These are phyloP conservation scores for Cryptococcus neoformans DNA, from an alignment of 1,284 basidiomycete genomes.

Conservation along the genomic window DNA sequence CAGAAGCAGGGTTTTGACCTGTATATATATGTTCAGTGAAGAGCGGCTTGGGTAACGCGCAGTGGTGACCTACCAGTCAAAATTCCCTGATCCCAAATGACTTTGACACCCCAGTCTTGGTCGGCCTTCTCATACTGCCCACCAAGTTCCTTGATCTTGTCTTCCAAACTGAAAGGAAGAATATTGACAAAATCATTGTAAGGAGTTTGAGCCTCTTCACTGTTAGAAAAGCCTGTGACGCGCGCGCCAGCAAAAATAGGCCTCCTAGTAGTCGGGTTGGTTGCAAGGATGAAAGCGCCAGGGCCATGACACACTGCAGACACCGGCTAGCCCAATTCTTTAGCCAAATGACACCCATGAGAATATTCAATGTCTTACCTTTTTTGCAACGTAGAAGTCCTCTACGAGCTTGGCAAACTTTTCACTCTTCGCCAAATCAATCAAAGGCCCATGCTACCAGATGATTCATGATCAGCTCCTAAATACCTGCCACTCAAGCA, in stretches of 20 bases:
- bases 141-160: slow-evolving; percentile 60
- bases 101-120: slow-evolving; percentile 56
- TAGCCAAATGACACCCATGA: neutral
- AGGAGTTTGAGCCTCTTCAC: slow-evolving; percentile 58
- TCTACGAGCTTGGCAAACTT: slow-evolving; percentile 60
- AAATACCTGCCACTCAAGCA: neutral
- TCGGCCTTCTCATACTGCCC: slow-evolving; percentile 61
- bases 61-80: slow-evolving; percentile 38
- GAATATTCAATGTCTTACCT: too few species aligned
- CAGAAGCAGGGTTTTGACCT: slow-evolving; percentile 71
- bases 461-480: neutral
- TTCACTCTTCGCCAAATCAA: slow-evolving; percentile 63
- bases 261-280: slow-evolving; percentile 56
- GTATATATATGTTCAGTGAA: slow-evolving; percentile 22
- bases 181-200: slow-evolving; percentile 33
- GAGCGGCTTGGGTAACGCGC: neutral
- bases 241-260: slow-evolving; percentile 62
- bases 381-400: slow-evolving; percentile 57
- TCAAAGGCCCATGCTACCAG: slow-evolving; percentile 61
- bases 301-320: slow-evolving; percentile 72
- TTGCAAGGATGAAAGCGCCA: slow-evolving; percentile 58
- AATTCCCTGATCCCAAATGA: slow-evolving; percentile 53
- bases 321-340: slow-evolving; percentile 44
- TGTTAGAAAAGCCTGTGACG: slow-evolving; percentile 68
- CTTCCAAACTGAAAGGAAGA: slow-evolving; percentile 69